A percentile compares a stretch with the other conserved stretches of the same genome.
Conservation (phyloP, 176 grass and related monocot species). For the Triticum turgidum region DNA sequence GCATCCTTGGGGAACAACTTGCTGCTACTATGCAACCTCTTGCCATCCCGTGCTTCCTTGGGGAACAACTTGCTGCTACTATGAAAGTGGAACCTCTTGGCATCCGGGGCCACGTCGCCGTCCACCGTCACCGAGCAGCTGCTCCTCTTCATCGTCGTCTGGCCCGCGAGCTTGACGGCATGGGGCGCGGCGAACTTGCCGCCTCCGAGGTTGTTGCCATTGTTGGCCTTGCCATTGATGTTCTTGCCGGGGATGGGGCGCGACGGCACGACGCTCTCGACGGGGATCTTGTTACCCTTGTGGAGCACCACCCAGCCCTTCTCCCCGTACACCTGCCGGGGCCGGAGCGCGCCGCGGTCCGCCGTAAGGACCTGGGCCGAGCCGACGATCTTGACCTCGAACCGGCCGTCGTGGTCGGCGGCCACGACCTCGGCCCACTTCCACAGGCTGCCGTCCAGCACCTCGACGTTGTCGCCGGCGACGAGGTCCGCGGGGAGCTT, state of each 20-base stretch:
- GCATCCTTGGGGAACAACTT: neutral
- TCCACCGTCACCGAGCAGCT: neutral
- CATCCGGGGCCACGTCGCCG: neutral
- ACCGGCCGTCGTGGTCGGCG: neutral
- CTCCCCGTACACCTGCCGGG: constrained; percentile 16
- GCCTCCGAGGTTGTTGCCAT: neutral
- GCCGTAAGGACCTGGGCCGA: constrained; percentile 10
- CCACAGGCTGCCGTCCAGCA: constrained; percentile 54
- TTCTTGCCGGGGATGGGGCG: neutral
- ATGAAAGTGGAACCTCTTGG: neutral
- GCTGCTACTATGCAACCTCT: neutral
- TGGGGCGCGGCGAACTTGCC: neutral
- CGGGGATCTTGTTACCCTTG: constrained; percentile 21
- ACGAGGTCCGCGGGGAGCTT: constrained; percentile 24
- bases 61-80: too few species aligned
- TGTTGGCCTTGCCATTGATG: neutral
- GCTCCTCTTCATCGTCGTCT: constrained; percentile 12
- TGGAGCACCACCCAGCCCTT: constrained; percentile 50
- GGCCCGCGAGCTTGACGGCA: neutral
- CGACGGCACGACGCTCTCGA: neutral
- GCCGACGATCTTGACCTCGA: constrained; percentile 52
- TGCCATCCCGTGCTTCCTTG: neutral
- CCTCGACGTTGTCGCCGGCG: constrained; percentile 59
- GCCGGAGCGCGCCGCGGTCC: neutral
- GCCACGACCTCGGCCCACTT: constrained; percentile 43